These are phyloP conservation scores for Auxenochlorella protothecoides DNA, from an alignment of 139 green algal genomes.

Conservation along the genomic window DNA sequence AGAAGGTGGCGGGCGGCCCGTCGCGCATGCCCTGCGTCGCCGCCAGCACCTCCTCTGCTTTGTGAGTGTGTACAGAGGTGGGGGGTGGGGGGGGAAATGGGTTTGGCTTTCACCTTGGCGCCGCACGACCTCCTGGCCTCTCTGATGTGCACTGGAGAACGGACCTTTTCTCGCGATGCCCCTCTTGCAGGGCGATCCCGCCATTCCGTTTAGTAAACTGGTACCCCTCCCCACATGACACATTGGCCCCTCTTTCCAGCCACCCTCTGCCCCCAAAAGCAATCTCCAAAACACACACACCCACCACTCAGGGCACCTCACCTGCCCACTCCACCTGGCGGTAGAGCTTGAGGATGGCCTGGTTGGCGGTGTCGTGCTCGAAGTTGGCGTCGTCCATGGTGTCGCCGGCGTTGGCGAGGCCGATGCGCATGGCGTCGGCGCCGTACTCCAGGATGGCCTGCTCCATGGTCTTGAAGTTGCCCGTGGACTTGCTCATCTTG, in stretches of 20 bases:
- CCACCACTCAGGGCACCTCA: not conserved
- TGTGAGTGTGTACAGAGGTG: not conserved
- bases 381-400: constrained; percentile 98
- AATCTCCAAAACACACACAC: not conserved
- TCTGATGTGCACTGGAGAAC: not conserved
- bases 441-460: constrained; percentile 83
- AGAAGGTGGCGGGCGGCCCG: constrained; percentile 44
- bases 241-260: not conserved
- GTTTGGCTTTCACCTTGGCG: not conserved
- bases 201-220: too few relatives aligned
- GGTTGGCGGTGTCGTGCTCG: constrained; percentile 78
- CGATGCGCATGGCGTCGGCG: constrained; percentile 87
- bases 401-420: constrained; percentile 92
- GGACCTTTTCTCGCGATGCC: too few relatives aligned
- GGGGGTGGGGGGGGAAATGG: not conserved
- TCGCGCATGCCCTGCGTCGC: constrained; percentile 38
- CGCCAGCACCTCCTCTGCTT: constrained; percentile 63
- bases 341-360: constrained; percentile 84
- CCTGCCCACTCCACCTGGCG: not conserved
- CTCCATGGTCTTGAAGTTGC: constrained; percentile 88
- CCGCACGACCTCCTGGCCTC: not conserved
- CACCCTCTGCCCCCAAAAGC: not conserved
- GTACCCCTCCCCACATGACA: not conserved
- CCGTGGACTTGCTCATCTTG: constrained; percentile 98
- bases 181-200: too few relatives aligned